Evolutionary conservation across 495 filamentous ascomycete species (phyloP).

Genomic region (Tuber magnatum): DNA sequence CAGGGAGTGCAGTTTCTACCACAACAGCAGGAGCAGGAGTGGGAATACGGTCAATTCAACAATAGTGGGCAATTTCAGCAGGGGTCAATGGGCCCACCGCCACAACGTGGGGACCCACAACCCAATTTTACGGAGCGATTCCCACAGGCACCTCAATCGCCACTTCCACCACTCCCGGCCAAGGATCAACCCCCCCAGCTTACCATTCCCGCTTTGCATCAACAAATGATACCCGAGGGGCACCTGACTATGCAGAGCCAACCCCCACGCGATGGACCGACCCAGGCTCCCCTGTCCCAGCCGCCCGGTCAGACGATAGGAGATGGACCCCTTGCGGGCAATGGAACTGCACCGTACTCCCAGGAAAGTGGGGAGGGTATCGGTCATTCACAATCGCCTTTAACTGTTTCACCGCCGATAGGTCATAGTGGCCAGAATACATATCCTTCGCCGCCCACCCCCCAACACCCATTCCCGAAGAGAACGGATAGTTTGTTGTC

Average conservation of each 20-base stretch:
- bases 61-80: neutral
- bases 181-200: slow-evolving; percentile 11
- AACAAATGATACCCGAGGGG: neutral
- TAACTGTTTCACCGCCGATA: neutral
- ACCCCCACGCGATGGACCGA: neutral
- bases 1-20: neutral
- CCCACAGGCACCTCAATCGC: neutral
- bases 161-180: neutral
- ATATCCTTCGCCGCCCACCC: neutral
- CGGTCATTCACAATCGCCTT: neutral
- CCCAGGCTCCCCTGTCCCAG: slow-evolving; percentile 16
- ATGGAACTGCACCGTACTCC: slow-evolving; percentile 14
- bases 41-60: neutral
- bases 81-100: neutral
- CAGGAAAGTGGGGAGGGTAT: neutral
- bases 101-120: neutral
- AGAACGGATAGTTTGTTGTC: slow-evolving; percentile 36
- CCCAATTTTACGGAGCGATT: neutral
- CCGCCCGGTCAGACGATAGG: neutral
- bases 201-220: neutral
- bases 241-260: neutral
- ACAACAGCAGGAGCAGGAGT: neutral
- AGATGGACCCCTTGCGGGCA: neutral
- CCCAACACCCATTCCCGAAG: slow-evolving; percentile 23
- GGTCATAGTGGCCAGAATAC: neutral